phyloP scores from a whole-genome alignment of 176 grass and related monocot genomes.

The Rhipidocladum racemiflorum region DNA sequence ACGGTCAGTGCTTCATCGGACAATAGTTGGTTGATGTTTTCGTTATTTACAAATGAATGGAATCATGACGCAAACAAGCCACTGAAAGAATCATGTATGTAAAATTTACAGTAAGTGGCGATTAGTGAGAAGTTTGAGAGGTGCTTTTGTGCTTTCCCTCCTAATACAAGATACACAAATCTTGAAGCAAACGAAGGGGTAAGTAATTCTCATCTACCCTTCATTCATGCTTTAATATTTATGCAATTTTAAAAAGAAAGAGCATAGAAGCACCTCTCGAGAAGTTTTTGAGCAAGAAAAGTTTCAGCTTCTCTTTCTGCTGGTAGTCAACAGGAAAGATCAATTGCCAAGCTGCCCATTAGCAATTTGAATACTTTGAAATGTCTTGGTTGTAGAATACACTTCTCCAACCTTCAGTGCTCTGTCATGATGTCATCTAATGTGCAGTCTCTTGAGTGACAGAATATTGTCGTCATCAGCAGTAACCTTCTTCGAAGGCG shows the following conservation, averaged over 20 bases:
- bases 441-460: background rate
- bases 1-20: too few relatives aligned
- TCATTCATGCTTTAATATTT: too few relatives aligned
- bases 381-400: background rate
- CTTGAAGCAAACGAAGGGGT: too few relatives aligned
- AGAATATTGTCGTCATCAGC: background rate
- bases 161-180: too few relatives aligned
- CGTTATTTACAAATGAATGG: background rate
- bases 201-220: too few relatives aligned
- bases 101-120: background rate
- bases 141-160: too few relatives aligned
- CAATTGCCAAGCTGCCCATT: background rate
- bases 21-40: background rate
- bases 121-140: background rate
- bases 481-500: background rate
- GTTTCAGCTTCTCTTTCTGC: background rate
- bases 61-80: too few relatives aligned
- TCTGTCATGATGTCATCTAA: background rate
- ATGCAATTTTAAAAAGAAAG: too few relatives aligned
- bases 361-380: background rate
- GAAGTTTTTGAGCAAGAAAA: background rate
- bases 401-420: background rate
- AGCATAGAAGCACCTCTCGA: too few relatives aligned
- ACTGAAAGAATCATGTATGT: background rate
- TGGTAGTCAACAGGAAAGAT: background rate